These are phyloP conservation scores for Cucumis variabilis DNA, from an alignment of 331 rosid species.

Conservation along the genomic window DNA sequence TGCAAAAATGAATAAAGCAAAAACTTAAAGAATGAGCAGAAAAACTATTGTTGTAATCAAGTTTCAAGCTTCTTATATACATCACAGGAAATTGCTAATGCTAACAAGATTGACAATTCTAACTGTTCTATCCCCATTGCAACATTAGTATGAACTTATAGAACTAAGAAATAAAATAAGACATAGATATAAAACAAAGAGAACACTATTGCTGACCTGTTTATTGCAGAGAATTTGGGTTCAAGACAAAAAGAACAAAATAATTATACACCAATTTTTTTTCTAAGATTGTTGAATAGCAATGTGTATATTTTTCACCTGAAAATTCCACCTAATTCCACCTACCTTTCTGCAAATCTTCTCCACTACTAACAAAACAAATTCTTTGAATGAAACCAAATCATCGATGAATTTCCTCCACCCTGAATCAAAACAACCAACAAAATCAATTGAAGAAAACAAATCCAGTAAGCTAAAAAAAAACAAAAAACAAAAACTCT, in stretches of 20 bases:
- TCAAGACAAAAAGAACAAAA: no score
- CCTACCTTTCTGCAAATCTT: conserved; percentile 18
- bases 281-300: no score
- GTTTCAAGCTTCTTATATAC: neutral
- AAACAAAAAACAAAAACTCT: no score
- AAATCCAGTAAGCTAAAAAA: no score
- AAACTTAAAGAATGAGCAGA: neutral
- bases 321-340: conserved; percentile 31
- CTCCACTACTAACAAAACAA: neutral
- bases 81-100: conserved; percentile 1
- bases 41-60: neutral
- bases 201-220: no score
- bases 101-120: conserved; percentile 24
- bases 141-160: neutral
- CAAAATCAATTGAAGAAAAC: no score
- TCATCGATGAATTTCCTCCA: no score
- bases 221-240: no score
- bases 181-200: no score
- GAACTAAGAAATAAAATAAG: conserved; percentile 4
- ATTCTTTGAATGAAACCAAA: conserved; percentile 11
- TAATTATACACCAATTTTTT: no score
- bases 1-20: neutral
- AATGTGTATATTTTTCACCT: conserved; percentile 32
- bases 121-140: conserved; percentile 15
- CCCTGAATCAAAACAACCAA: no score